Evolutionary conservation across 352 stramenopile species (phyloP).

Genomic region (Pythium aquatile): DNA sequence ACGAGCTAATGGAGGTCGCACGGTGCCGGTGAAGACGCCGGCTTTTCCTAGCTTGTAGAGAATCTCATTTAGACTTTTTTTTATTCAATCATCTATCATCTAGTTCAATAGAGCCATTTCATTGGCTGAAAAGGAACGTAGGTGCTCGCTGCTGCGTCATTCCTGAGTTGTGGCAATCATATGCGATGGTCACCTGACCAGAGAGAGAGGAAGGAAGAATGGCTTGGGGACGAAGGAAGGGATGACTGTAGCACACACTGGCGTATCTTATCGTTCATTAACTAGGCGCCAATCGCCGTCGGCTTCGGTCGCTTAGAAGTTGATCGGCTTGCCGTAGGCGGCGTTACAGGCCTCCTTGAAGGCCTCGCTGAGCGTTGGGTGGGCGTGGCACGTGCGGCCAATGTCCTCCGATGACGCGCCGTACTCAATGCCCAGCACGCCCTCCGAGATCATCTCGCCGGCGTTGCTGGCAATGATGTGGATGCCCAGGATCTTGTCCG

Average conservation of each 20-base stretch:
- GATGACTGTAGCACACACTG: background rate
- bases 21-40: background rate
- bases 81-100: background rate
- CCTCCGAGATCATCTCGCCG: slow-evolving; percentile 99
- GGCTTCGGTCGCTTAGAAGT: slow-evolving; percentile 90
- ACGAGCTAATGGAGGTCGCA: too few species aligned
- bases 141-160: background rate
- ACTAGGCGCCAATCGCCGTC: slow-evolving; percentile 1
- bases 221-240: too few species aligned
- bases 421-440: slow-evolving; percentile 98
- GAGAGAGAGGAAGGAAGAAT: too few species aligned
- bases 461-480: slow-evolving; percentile 99
- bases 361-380: slow-evolving; percentile 97
- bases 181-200: background rate
- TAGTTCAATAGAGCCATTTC: background rate
- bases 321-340: slow-evolving; percentile 98
- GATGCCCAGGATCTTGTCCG: slow-evolving; percentile 97
- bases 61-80: background rate
- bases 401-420: slow-evolving; percentile 98
- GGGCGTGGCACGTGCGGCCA: slow-evolving; percentile 97
- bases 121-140: background rate
- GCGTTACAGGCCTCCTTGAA: slow-evolving; percentile 99
- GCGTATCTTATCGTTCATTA: slow-evolving; percentile 5
- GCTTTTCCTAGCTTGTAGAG: background rate
- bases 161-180: background rate